Percentiles rank a stretch among this genome's conserved stretches.
phyloP scores from a whole-genome alignment of 2,329 filamentous ascomycete genomes.

The Fusarium goolgardi region DNA sequence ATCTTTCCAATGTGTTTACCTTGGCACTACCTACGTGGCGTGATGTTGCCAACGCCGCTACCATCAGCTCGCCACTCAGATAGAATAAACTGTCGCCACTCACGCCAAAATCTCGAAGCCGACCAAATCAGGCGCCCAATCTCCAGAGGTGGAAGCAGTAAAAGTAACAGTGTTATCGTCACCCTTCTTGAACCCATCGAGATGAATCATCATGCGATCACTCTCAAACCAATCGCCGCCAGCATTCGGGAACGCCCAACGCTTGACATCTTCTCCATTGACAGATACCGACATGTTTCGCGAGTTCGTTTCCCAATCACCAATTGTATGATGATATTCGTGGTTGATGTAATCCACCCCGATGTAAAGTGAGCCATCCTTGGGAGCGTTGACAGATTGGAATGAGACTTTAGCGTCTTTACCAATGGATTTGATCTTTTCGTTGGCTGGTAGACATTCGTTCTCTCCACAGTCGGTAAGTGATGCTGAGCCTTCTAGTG shows the following conservation, averaged over 20 bases:
- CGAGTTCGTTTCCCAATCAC: slow-evolving; percentile 59
- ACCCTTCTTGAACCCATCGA: slow-evolving; percentile 59
- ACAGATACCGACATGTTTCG: slow-evolving; percentile 62
- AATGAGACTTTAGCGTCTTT: slow-evolving; percentile 53
- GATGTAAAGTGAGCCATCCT: slow-evolving; percentile 54
- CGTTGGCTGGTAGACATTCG: slow-evolving; percentile 57
- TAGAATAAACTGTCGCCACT: too few relatives aligned
- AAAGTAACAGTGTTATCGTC: slow-evolving; percentile 54
- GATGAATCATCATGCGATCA: slow-evolving; percentile 57
- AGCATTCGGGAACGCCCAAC: slow-evolving; percentile 63
- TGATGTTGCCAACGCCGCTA: too few relatives aligned
- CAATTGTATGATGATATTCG: slow-evolving; percentile 58
- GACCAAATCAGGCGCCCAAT: slow-evolving; percentile 57
- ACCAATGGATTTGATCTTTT: slow-evolving; percentile 56
- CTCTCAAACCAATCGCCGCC: slow-evolving; percentile 64
- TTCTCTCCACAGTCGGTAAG: slow-evolving; percentile 51
- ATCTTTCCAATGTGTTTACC: too few relatives aligned
- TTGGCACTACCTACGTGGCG: too few relatives aligned
- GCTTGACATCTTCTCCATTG: slow-evolving; percentile 56
- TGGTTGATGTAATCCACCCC: slow-evolving; percentile 66
- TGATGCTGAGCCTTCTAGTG: slow-evolving; percentile 51
- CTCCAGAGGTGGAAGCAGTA: slow-evolving; percentile 40
- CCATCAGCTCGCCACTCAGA: too few relatives aligned
- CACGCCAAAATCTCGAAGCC: slow-evolving; percentile 52
- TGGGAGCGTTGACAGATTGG: slow-evolving; percentile 46